Evolutionary conservation across 352 stramenopile species (phyloP).

Genomic region (Saprolegnia parasitica): DNA sequence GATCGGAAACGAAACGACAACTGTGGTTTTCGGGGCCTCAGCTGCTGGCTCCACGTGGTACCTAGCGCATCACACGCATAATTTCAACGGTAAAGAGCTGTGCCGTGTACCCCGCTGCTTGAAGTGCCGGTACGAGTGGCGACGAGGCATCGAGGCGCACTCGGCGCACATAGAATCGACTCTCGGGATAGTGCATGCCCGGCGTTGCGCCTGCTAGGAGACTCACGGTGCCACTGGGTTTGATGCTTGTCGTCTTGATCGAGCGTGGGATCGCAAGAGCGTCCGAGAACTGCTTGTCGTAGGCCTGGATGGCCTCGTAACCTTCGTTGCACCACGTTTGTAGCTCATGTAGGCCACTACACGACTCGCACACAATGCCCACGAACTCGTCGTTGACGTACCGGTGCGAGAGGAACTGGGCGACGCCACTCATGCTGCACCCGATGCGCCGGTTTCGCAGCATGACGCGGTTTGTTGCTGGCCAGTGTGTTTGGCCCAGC

Average conservation of each 20-base stretch:
- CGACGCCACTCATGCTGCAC: slow-evolving; percentile 89
- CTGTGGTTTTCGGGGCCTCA: slow-evolving; percentile 55
- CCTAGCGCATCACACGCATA: neutral
- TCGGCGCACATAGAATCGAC: slow-evolving; percentile 88
- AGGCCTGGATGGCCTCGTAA: slow-evolving; percentile 71
- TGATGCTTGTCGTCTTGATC: slow-evolving; percentile 93
- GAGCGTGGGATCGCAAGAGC: slow-evolving; percentile 76
- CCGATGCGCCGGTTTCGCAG: slow-evolving; percentile 89
- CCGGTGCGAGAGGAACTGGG: slow-evolving; percentile 84
- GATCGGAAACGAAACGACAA: slow-evolving; percentile 90
- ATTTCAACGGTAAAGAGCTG: neutral
- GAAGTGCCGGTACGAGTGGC: slow-evolving; percentile 69
- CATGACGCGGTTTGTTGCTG: slow-evolving; percentile 90
- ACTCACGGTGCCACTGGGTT: slow-evolving; percentile 86
- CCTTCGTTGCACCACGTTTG: slow-evolving; percentile 83
- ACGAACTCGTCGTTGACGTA: neutral
- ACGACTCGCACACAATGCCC: neutral
- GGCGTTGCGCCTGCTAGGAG: slow-evolving; percentile 89
- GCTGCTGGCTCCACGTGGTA: slow-evolving; percentile 74
- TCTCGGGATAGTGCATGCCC: slow-evolving; percentile 92
- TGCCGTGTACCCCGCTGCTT: slow-evolving; percentile 46
- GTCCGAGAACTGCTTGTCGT: slow-evolving; percentile 61
- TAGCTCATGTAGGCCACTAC: slow-evolving; percentile 68
- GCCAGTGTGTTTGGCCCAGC: slow-evolving; percentile 87
- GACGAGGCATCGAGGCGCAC: slow-evolving; percentile 83